Evolutionary conservation across 164 flowering plant species (phyloP), one percentile per base, ranked within the genome.

Genomic region (Vitis cinerea): DNA sequence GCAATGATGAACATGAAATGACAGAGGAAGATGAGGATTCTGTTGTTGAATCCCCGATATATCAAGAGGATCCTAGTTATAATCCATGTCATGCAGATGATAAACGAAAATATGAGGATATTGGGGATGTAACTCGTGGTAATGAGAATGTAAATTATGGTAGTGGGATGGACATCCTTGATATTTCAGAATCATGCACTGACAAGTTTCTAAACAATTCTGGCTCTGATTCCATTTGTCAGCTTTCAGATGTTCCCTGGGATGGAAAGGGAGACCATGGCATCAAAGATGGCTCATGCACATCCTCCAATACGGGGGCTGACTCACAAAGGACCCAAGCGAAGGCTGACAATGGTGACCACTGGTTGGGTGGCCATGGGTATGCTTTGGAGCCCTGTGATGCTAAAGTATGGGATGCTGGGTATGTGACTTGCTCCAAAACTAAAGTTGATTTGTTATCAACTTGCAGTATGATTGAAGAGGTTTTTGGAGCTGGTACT

Each of bases 381-480:
- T 76, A 69, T 64, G 59, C 67, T 10, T 62, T 83, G 72, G 86
- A 78, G 60, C 66, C 83, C 29, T 80, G 81, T 56, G 85, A 86
- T 74, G 48, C 80, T 6, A 83, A 78, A 75, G 81, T 66, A 14
- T 88, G 91, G 89, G 86, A 81, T 71, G 72, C 59, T 48, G 82
- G 82, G 14, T 86, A 73, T 63, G 17, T 75, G 29, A 31, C 74
- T 16, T 73, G 86, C 64, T 56, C 77, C 0, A 76, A 68, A 49
- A 71, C 71, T 60, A 73, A 80, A 49, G 65, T 79, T 10, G 93
- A 88, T 64, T 78, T 88, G 64, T 76, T 86, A 49, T 84, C 93
- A 27, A 85, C 91, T 0, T 78, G 79, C 80, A 84, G 76, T 61
- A 74, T 88, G 89, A 88, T 88, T 37, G 85, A 88, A 74, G 87